Percentiles rank a stretch among this genome's conserved stretches.
Evolutionary conservation across 2,329 filamentous ascomycete genomes (phyloP).

Genomic region (Calonectria pseudoreteaudii): DNA sequence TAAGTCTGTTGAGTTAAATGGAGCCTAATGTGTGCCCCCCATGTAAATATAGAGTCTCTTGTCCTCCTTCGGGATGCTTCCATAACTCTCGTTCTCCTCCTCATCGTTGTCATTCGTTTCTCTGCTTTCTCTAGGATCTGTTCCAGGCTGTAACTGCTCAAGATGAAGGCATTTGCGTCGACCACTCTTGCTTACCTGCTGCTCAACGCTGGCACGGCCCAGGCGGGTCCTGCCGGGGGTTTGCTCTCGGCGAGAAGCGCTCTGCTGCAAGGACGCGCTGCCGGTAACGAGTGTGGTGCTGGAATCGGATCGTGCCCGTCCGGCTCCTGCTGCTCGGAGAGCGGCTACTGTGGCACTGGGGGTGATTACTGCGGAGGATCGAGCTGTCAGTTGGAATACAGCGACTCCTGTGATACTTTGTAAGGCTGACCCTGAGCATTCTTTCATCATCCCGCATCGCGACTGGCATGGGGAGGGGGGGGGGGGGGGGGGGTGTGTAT

Average conservation of each 20-base stretch:
- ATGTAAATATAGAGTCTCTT: slow-evolving; percentile 39
- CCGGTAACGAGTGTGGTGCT: slow-evolving; percentile 46
- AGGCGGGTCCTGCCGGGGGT: slow-evolving; percentile 34
- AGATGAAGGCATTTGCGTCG: slow-evolving; percentile 34
- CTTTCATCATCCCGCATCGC: slow-evolving; percentile 4
- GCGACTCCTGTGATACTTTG: slow-evolving; percentile 56
- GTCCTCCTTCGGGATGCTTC: slow-evolving; percentile 26
- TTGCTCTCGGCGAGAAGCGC: slow-evolving; percentile 29
- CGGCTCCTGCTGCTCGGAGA: slow-evolving; percentile 52
- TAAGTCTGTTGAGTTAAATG: slow-evolving; percentile 19
- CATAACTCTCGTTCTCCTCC: slow-evolving; percentile 15
- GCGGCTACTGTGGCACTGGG: slow-evolving; percentile 52
- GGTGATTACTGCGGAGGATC: slow-evolving; percentile 51
- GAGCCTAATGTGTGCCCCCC: slow-evolving; percentile 21
- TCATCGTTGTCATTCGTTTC: slow-evolving; percentile 30
- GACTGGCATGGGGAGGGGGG: neutral
- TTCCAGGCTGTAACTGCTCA: neutral
- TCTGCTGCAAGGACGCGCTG: slow-evolving; percentile 34
- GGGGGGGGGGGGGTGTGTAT: neutral
- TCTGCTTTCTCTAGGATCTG: neutral
- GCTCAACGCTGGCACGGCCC: slow-evolving; percentile 29
- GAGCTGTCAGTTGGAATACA: slow-evolving; percentile 53
- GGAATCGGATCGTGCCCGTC: slow-evolving; percentile 49
- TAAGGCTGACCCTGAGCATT: slow-evolving; percentile 42
- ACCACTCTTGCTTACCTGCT: slow-evolving; percentile 31